Conservation (phyloP, 1,284 basidiomycete species). For the Singerocomus inundabilis region DNA sequence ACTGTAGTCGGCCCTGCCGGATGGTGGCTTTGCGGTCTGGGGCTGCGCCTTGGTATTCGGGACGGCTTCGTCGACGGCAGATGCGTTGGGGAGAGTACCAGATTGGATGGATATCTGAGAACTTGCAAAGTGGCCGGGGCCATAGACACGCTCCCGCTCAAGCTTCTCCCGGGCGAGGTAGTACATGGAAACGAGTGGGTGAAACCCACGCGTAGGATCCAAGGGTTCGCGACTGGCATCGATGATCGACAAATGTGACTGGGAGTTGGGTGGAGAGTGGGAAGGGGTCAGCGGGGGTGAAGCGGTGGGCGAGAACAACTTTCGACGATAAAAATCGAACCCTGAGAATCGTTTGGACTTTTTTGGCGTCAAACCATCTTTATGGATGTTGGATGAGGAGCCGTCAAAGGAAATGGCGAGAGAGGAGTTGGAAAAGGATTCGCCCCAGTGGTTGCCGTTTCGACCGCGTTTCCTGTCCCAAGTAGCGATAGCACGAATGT, state of each 20-base stretch:
- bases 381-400: constrained; percentile 36
- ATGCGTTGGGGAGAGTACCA: constrained; percentile 20
- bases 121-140: constrained; percentile 90
- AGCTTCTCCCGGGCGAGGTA: constrained; percentile 94
- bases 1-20: constrained; percentile 66
- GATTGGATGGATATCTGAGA: constrained; percentile 64
- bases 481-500: constrained; percentile 67
- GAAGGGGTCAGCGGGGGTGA: constrained; percentile 52
- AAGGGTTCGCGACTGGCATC: constrained; percentile 50
- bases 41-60: constrained; percentile 28
- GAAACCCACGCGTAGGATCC: constrained; percentile 92
- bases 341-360: constrained; percentile 81
- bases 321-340: constrained; percentile 92
- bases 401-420: constrained; percentile 66
- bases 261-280: constrained; percentile 55
- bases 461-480: constrained; percentile 76
- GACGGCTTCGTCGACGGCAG: constrained; percentile 26
- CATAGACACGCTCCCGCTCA: constrained; percentile 91
- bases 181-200: constrained; percentile 95
- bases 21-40: constrained; percentile 26
- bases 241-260: constrained; percentile 46
- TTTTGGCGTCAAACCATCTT: constrained; percentile 44
- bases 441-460: constrained; percentile 49
- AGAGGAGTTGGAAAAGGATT: constrained; percentile 62
- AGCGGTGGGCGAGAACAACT: constrained; percentile 76